Conservation (phyloP, 2,329 filamentous ascomycete genomes). For the Fusarium liriodendri region DNA sequence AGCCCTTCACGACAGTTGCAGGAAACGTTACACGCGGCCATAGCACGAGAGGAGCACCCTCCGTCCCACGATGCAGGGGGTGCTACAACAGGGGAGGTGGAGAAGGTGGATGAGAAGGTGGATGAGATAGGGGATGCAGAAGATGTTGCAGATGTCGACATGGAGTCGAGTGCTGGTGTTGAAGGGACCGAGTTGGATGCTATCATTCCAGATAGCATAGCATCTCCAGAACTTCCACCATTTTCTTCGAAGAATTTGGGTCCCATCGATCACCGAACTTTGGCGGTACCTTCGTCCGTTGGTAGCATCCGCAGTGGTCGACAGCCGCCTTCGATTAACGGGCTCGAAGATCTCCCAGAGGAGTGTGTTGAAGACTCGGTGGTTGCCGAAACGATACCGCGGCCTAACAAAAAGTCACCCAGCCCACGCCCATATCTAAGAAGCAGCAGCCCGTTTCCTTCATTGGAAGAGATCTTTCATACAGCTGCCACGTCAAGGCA, state of each 20-base stretch:
- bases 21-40: conserved; percentile 24
- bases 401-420: conserved; percentile 22
- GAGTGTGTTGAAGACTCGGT: conserved; percentile 34
- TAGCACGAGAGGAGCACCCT: background rate
- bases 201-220: conserved; percentile 41
- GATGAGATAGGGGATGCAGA: background rate
- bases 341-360: conserved; percentile 46
- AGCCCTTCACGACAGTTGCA: conserved; percentile 36
- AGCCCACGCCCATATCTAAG: conserved; percentile 36
- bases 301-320: conserved; percentile 60
- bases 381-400: conserved; percentile 37
- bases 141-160: conserved; percentile 11
- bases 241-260: conserved; percentile 13
- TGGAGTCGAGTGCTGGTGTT: conserved; percentile 1
- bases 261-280: conserved; percentile 12
- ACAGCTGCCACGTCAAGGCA: conserved; percentile 53
- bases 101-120: background rate
- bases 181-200: conserved; percentile 22
- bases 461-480: conserved; percentile 54
- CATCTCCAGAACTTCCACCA: conserved; percentile 20
- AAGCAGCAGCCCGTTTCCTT: conserved; percentile 50
- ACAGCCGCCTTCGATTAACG: conserved; percentile 59
- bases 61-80: conserved; percentile 1
- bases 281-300: conserved; percentile 36
- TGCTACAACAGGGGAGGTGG: background rate